These are phyloP conservation scores for Wickerhamiella cacticola DNA, from an alignment of 805 yeast species.

Conservation along the genomic window DNA sequence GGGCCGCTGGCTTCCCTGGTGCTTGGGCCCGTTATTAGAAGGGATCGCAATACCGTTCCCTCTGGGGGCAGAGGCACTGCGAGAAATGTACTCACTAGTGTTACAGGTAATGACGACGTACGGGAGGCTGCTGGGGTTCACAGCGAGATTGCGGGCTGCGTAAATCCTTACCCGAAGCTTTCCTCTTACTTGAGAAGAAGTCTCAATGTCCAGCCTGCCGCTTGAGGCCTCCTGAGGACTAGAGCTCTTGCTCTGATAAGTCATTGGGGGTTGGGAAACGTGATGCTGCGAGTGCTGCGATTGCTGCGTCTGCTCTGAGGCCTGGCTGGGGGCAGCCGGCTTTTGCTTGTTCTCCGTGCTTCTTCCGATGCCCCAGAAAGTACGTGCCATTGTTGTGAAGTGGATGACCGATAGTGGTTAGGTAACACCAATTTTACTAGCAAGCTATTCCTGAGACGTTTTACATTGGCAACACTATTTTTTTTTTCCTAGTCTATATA, in stretches of 20 bases:
- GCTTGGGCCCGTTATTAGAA: slow-evolving; percentile 17
- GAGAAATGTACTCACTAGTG: slow-evolving; percentile 78
- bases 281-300: too few relatives aligned
- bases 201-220: slow-evolving; percentile 14
- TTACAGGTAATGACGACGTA: slow-evolving; percentile 85
- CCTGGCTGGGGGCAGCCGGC: slow-evolving; percentile 3
- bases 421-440: slow-evolving; percentile 12
- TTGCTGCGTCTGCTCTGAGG: neutral
- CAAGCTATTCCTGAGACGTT: slow-evolving; percentile 9
- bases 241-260: slow-evolving; percentile 10
- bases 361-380: slow-evolving; percentile 13
- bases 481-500: neutral
- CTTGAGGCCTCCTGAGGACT: neutral
- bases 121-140: slow-evolving; percentile 28
- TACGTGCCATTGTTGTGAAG: slow-evolving; percentile 10
- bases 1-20: slow-evolving; percentile 8
- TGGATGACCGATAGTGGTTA: slow-evolving; percentile 13
- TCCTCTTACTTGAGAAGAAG: slow-evolving; percentile 35
- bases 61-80: slow-evolving; percentile 19
- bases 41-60: slow-evolving; percentile 31
- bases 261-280: slow-evolving; percentile 5
- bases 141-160: slow-evolving; percentile 56
- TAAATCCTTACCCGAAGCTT: slow-evolving; percentile 67
- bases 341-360: slow-evolving; percentile 6
- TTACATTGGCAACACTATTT: neutral